Evolutionary conservation across 2,329 filamentous ascomycete species (phyloP), one percentile per base, ranked within the genome.

Genomic region (Paecilomyces niveus): DNA sequence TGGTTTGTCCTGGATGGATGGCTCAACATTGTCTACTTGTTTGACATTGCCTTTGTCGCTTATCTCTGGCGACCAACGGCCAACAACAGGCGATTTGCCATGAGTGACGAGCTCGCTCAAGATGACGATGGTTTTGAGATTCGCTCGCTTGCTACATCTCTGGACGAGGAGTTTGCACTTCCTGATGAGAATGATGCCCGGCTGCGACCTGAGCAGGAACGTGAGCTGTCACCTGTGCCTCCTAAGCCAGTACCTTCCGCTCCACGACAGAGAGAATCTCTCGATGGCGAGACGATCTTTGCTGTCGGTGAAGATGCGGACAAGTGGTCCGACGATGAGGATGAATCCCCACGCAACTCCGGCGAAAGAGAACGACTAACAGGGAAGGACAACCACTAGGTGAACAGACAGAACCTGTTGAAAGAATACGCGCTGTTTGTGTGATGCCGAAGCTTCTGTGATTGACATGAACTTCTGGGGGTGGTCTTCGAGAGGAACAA

Each of bases 71-170:
- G 94, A 54, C 94, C 94, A 6, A 97, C 93, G 22, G 92, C 89
- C 56, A 97, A 99, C 77, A 99, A 99, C 78, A 85, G 92, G 67
- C 86, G 94, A 58, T 99, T 99, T 69, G 94, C 94, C 62, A 99
- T 99, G 94, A 96, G 90, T 77, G 94, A 99, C 70, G 94, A 99
- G 84, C 88, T 99, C 70, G 93, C 94, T 2, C 94, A 97, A 83
- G 94, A 99, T 68, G 94, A 99, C 67, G 93, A 97, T 70, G 94
- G 94, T 35, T 99, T 99, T 72, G 94, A 97, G 71, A 95, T 99
- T 71, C 89, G 89, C 54, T 94, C 94, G 58, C 89, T 99, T 62
- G 91, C 90, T 55, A 89, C 90, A 64, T 85, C 83, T 0, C 76
- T 88, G 21, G 87, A 89, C 65, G 84, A 88, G 58, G 84, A 86